Base-by-base conservation (phyloP, 331 rosid species). In the Cydonia oblonga region DNA sequence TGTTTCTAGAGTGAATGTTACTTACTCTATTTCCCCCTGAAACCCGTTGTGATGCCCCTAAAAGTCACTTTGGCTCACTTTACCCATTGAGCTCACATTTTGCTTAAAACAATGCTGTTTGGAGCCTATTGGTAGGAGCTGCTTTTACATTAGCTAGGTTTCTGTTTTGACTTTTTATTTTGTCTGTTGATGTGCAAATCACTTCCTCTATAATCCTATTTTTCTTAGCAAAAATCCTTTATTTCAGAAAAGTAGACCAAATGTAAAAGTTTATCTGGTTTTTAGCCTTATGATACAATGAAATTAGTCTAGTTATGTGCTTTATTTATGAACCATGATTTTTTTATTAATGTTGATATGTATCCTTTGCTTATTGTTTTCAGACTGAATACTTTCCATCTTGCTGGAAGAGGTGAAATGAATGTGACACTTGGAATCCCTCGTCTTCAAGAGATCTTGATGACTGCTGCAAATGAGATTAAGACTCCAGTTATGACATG, bases 381-480 rank as follows among this genome's bases (percentile, higher is more conserved):
- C 90, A 91, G 98, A 81, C 78, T 91, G 83, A 93, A 93, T 81
- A 93, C 98, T 26, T 93, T 93, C 75, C 97, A 91, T 71, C 92
- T 89, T 81, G 98, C 96, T 63, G 97, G 96, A 72, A 89, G 97
- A 73, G 97, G 97, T 84, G 97, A 93, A 86, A 89, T 88, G 96
- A 93, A 93, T 58, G 98, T 91, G 82, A 93, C 98, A 3, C 98
- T 93, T 64, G 98, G 98, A 77, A 93, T 93, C 80, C 97, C 98
- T 13, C 91, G 96, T 30, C 92, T 89, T 68, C 91, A 87, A 77
- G 98, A 93, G 83, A 91, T 93, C 54, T 72, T 93, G 79, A 91
- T 86, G 96, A 81, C 90, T 63, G 97, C 98, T 75, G 62, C 97
- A 32, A 49, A 26, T 20, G 79, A 88, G 46, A 91, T 91, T 77